Evolutionary conservation across 441 rosid species (phyloP).

Genomic region (Pelargonium fulgidum): DNA sequence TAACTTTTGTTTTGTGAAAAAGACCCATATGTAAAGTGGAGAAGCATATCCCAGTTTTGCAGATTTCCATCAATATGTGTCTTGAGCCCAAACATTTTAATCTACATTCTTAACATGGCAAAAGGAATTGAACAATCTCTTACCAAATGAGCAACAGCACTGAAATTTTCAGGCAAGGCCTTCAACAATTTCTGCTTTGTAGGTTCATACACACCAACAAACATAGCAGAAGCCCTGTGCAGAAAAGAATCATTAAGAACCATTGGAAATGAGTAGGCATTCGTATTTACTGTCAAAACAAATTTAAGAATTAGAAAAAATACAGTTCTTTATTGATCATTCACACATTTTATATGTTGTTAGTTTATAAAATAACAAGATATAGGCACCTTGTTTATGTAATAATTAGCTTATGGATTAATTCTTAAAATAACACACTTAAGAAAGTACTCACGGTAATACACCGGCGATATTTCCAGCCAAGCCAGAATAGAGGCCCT

Average conservation of each 20-base stretch:
- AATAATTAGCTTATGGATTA: not conserved
- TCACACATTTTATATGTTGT: not conserved
- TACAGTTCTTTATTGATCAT: not conserved
- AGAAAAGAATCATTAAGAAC: conserved; percentile 15
- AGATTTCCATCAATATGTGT: not conserved
- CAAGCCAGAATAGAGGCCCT: conserved; percentile 77
- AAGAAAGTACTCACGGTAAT: conserved; percentile 51
- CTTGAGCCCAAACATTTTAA: not conserved
- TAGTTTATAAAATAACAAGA: not conserved
- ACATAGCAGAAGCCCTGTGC: conserved; percentile 84
- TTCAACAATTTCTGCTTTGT: conserved; percentile 76
- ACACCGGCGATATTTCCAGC: conserved; percentile 68
- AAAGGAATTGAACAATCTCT: conserved; percentile 26
- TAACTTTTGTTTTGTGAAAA: not conserved
- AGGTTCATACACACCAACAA: conserved; percentile 95
- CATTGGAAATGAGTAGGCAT: not conserved
- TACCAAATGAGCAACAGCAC: conserved; percentile 88
- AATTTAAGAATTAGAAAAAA: not conserved
- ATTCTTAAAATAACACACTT: conserved; percentile 8
- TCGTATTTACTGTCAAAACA: not conserved
- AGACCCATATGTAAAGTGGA: not conserved
- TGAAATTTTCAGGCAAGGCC: conserved; percentile 72
- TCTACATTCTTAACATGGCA: not conserved
- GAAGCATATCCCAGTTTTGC: conserved; percentile 8
- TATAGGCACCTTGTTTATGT: not conserved